Base-by-base conservation (phyloP, 2,329 filamentous ascomycete genomes). In the Acrocalymma vagum region DNA sequence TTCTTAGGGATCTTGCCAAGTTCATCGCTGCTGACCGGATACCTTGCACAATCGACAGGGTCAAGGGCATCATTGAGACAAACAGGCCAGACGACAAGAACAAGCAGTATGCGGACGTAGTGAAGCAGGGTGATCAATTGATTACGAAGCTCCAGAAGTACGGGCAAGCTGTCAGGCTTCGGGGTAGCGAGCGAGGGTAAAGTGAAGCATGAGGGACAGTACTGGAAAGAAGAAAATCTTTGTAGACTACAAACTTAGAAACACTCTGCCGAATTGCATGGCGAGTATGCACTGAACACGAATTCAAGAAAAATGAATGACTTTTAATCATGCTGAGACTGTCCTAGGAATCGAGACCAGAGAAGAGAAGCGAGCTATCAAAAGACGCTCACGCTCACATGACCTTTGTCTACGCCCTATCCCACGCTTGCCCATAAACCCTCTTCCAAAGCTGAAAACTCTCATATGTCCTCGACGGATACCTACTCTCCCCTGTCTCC, bases 131-230 rank as follows among this genome's bases (percentile, higher is more conserved):
- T 21, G 94, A 99, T 72, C 89, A 95, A 73, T 81, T 99, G 51
- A 97, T 99, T 70, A 99, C 94, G 43, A 99, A 99, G 81, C 79
- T 99, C 58, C 94, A 99, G 77, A 99, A 99, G 80, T 99, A 99
- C 72, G 94, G 94, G 29, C 94, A 99, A 74, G 88, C 94, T 3
- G 94, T 99, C 53, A 84, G 94, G 65, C 79, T 99, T 74, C 84
- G 94, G 62, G 94, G 94, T 26, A 97, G 93, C 67, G 94, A 99
- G 80, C 84, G 94, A 62, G 90, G 90, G 61, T 96, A 55, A 51
- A 31, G 14, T 30, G 14, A 16, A 11, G 14, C 13, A 2, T 17
- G 44, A 38, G 22, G 22, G 35, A 24, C 21, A 18, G 29, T 27
- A n/a, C 9, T 20, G 38, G 23, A 3, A 17, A 9, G n/a, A 41